These are phyloP conservation scores for Cladosporium sp. DNA, from an alignment of 2,329 filamentous ascomycete species.

Conservation along the genomic window DNA sequence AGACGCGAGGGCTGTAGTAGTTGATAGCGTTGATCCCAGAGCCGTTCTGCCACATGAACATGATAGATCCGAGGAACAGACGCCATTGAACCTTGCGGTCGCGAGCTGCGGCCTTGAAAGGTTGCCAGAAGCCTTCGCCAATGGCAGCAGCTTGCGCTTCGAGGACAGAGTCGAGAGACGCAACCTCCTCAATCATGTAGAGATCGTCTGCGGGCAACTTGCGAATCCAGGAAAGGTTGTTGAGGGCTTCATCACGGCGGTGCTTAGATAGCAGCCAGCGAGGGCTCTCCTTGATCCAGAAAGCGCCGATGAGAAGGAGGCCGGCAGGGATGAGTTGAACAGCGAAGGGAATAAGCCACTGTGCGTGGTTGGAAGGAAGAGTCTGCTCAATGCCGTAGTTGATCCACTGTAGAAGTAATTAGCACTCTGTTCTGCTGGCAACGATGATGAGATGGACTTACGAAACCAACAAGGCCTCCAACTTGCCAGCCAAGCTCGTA, in stretches of 20 bases:
- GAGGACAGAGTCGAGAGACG: conserved; percentile 69
- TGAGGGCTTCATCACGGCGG: conserved; percentile 44
- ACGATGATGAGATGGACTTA: not conserved
- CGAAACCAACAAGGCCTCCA: conserved; percentile 52
- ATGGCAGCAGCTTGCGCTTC: conserved; percentile 65
- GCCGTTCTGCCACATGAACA: conserved; percentile 81
- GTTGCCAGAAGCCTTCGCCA: conserved; percentile 74
- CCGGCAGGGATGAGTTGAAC: conserved; percentile 69
- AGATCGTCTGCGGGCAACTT: conserved; percentile 58
- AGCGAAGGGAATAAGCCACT: conserved; percentile 57
- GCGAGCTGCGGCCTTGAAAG: conserved; percentile 59
- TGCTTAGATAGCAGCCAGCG: conserved; percentile 49
- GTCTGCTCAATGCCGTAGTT: conserved; percentile 49
- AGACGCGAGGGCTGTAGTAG: conserved; percentile 71
- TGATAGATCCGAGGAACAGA: conserved; percentile 70
- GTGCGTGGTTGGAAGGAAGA: conserved; percentile 45
- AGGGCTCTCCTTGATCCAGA: conserved; percentile 50
- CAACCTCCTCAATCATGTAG: conserved; percentile 74
- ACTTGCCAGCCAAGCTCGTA: conserved; percentile 61
- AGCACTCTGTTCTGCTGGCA: conserved; percentile 12
- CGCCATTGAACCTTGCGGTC: conserved; percentile 66
- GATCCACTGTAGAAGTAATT: conserved; percentile 20
- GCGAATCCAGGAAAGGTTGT: conserved; percentile 63
- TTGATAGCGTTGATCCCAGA: conserved; percentile 72
- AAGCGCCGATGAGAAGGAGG: conserved; percentile 51